Conservation (phyloP, 2,329 filamentous ascomycete genomes). For the Aspergillus pseudonomiae region DNA sequence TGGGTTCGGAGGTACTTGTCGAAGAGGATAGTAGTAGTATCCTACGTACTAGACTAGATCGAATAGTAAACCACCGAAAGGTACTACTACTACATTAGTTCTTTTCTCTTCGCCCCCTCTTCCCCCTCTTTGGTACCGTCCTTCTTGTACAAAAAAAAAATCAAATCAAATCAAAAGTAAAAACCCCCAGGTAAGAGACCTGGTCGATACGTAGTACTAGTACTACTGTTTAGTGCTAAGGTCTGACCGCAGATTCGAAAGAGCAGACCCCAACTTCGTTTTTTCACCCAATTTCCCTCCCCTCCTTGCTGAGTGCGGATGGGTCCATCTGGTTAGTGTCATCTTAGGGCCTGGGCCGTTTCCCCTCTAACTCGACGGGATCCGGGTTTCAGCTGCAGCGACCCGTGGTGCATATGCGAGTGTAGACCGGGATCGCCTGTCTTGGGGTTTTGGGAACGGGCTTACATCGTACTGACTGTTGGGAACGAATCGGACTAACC, state of each 20-base stretch:
- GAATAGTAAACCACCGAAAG: neutral
- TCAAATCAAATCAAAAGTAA: neutral
- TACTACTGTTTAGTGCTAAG: neutral
- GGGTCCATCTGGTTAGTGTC: neutral
- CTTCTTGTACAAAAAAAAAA: neutral
- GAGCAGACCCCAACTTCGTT: neutral
- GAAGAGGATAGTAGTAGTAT: neutral
- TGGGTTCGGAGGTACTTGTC: neutral
- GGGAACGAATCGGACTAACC: neutral
- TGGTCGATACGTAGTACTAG: neutral
- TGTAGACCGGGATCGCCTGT: slow-evolving; percentile 14
- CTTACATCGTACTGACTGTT: neutral
- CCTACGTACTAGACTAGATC: neutral
- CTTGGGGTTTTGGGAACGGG: neutral
- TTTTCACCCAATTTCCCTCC: slow-evolving; percentile 1
- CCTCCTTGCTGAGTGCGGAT: slow-evolving; percentile 8
- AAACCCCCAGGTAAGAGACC: neutral
- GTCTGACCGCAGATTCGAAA: slow-evolving; percentile 8
- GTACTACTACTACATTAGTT: neutral
- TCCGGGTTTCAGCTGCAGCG: slow-evolving; percentile 28
- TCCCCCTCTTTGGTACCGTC: neutral
- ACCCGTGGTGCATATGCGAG: slow-evolving; percentile 30
- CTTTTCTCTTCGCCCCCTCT: neutral
- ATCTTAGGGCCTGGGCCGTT: slow-evolving; percentile 7
- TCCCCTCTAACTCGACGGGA: slow-evolving; percentile 10